Conservation (phyloP, 257 asterid species). For the Rauvolfia tetraphylla region DNA sequence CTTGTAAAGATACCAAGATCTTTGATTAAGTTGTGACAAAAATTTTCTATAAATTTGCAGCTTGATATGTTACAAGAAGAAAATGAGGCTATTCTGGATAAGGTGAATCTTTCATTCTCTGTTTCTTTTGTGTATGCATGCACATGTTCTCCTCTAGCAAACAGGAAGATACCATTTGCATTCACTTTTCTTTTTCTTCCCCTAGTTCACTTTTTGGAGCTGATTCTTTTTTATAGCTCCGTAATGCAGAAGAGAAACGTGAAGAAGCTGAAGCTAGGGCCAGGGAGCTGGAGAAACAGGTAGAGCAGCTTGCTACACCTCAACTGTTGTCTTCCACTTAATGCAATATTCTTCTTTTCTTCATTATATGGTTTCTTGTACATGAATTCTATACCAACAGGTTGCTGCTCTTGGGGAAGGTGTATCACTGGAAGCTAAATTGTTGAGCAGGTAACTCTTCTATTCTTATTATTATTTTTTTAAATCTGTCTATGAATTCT, state of each 20-base stretch:
- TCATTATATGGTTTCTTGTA: conserved; percentile 4
- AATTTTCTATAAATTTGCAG: conserved; percentile 52
- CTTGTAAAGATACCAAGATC: neutral
- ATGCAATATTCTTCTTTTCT: conserved; percentile 3
- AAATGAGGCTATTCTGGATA: conserved; percentile 70
- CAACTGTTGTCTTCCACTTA: neutral
- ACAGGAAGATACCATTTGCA: conserved; percentile 6
- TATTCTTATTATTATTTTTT: neutral
- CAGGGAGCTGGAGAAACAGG: conserved; percentile 94
- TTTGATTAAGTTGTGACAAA: conserved; percentile 19
- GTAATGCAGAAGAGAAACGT: conserved; percentile 76
- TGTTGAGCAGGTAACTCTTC: conserved; percentile 65
- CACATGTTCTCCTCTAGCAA: conserved; percentile 4
- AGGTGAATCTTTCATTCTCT: conserved; percentile 48
- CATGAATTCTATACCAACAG: conserved; percentile 32
- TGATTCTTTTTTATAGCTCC: conserved; percentile 68
- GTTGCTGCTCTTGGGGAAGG: conserved; percentile 98
- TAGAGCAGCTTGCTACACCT: conserved; percentile 16
- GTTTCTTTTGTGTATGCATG: conserved; percentile 2
- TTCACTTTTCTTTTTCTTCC: no score
- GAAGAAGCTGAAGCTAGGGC: conserved; percentile 97
- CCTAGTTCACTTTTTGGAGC: conserved; percentile 24
- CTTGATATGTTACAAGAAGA: conserved; percentile 97
- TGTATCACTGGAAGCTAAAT: conserved; percentile 92
- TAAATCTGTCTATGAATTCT: neutral